Conservation (phyloP, 1,139 yeast genomes). For the Blastobotrys elegans region DNA sequence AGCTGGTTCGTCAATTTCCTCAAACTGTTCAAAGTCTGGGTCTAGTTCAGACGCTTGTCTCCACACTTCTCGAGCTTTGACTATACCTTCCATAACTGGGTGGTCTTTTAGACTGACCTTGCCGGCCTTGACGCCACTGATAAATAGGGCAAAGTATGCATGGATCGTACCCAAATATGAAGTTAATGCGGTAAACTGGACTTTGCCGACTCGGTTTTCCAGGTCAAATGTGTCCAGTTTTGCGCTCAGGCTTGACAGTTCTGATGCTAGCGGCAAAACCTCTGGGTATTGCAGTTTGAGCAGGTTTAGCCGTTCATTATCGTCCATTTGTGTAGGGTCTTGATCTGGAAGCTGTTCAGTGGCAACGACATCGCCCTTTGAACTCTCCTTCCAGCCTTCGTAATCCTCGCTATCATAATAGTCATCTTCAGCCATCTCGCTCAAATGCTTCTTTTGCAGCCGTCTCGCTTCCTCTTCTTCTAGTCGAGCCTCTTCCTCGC, state of each 20-base stretch:
- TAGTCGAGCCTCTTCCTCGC: constrained; percentile 70
- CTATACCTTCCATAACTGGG: constrained; percentile 80
- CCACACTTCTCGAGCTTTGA: constrained; percentile 86
- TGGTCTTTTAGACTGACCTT: constrained; percentile 74
- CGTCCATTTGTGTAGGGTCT: constrained; percentile 39
- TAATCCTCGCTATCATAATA: constrained; percentile 77
- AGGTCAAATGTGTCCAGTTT: constrained; percentile 37
- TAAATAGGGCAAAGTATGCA: constrained; percentile 69
- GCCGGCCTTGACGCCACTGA: constrained; percentile 48
- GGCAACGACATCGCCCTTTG: constrained; percentile 18
- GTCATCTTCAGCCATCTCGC: constrained; percentile 76
- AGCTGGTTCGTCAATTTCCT: constrained; percentile 27
- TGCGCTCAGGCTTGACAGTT: constrained; percentile 47
- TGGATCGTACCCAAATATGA: constrained; percentile 72
- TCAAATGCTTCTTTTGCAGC: constrained; percentile 79
- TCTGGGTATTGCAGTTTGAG: constrained; percentile 56
- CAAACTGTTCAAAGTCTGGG: constrained; percentile 17
- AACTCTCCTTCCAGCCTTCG: constrained; percentile 42
- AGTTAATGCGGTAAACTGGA: constrained; percentile 64
- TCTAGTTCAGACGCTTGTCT: constrained; percentile 36
- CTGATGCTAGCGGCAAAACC: constrained; percentile 69
- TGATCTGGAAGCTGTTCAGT: constrained; percentile 34
- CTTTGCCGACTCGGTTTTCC: constrained; percentile 31
- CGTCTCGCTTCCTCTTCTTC: constrained; percentile 87
- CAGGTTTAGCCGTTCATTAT: constrained; percentile 30